These are phyloP conservation scores for Termitomyces sp. DNA, from an alignment of 1,284 basidiomycete species.

Conservation along the genomic window DNA sequence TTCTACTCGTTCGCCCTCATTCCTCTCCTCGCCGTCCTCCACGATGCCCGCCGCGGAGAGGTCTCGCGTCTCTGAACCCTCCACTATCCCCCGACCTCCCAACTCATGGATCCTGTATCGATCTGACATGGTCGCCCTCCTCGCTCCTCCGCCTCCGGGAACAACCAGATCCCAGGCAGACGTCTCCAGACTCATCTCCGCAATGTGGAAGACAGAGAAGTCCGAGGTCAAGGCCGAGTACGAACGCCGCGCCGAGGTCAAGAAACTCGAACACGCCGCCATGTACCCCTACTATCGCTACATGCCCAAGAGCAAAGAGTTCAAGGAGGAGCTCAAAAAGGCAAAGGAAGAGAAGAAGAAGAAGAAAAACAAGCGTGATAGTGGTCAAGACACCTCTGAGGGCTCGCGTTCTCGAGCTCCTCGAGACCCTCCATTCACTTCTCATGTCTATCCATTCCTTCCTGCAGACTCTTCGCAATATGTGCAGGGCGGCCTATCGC, in stretches of 20 bases:
- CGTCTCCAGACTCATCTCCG: conserved; percentile 66
- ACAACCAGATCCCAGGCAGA: conserved; percentile 56
- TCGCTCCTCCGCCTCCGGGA: conserved; percentile 30
- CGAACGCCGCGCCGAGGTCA: conserved; percentile 63
- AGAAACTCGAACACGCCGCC: conserved; percentile 61
- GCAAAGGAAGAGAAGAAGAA: conserved; percentile 32
- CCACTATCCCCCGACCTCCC: conserved; percentile 64
- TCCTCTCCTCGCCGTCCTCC: neutral
- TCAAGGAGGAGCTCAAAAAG: conserved; percentile 49
- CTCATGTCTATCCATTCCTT: conserved; percentile 9
- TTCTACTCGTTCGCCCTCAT: neutral
- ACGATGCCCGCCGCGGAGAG: conserved; percentile 13
- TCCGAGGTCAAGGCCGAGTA: conserved; percentile 52
- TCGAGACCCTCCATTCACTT: conserved; percentile 6
- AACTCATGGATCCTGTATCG: conserved; percentile 95
- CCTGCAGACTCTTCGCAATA: conserved; percentile 4
- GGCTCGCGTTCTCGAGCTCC: neutral
- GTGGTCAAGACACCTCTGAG: neutral
- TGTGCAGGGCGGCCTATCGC: conserved; percentile 11
- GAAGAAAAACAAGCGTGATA: conserved; percentile 28
- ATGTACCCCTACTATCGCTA: conserved; percentile 73
- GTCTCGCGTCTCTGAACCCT: neutral
- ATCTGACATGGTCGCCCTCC: conserved; percentile 52
- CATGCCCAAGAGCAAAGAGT: conserved; percentile 62
- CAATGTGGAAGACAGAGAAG: conserved; percentile 64